These are phyloP conservation scores for Handroanthus guayacan DNA, from an alignment of 257 asterid species.

Conservation along the genomic window DNA sequence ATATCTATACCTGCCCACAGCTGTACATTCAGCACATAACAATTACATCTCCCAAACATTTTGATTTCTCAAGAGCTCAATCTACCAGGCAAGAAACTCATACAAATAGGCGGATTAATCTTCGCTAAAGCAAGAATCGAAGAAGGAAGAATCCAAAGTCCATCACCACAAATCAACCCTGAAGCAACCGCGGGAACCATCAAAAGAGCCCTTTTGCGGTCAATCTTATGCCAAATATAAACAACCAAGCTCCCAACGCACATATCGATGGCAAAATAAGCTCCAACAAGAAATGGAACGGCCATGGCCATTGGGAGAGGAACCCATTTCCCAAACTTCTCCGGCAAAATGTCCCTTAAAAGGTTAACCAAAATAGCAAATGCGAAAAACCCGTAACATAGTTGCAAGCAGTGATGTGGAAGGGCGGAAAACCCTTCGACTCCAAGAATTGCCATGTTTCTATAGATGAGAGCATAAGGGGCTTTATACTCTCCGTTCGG, in stretches of 20 bases:
- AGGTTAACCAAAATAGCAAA: constrained; percentile 48
- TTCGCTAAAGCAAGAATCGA: constrained; percentile 55
- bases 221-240: constrained; percentile 45
- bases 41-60: background rate
- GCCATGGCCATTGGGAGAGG: constrained; percentile 67
- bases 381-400: constrained; percentile 52
- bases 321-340: constrained; percentile 46
- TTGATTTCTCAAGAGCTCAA: constrained; percentile 28
- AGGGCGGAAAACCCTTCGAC: constrained; percentile 62
- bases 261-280: constrained; percentile 59
- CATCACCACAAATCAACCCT: constrained; percentile 63
- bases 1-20: constrained; percentile 13
- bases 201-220: constrained; percentile 37
- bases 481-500: constrained; percentile 56
- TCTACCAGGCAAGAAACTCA: constrained; percentile 44
- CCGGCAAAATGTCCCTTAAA: constrained; percentile 39
- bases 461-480: constrained; percentile 49
- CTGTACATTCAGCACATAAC: background rate
- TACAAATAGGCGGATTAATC: constrained; percentile 56
- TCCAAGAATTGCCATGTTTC: constrained; percentile 62
- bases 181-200: constrained; percentile 62
- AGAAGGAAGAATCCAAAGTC: constrained; percentile 58
- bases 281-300: constrained; percentile 55
- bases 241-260: constrained; percentile 60
- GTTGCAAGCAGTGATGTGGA: constrained; percentile 52